Evolutionary conservation across 495 filamentous ascomycete species (phyloP).

Genomic region (Schizothecium vesticola): DNA sequence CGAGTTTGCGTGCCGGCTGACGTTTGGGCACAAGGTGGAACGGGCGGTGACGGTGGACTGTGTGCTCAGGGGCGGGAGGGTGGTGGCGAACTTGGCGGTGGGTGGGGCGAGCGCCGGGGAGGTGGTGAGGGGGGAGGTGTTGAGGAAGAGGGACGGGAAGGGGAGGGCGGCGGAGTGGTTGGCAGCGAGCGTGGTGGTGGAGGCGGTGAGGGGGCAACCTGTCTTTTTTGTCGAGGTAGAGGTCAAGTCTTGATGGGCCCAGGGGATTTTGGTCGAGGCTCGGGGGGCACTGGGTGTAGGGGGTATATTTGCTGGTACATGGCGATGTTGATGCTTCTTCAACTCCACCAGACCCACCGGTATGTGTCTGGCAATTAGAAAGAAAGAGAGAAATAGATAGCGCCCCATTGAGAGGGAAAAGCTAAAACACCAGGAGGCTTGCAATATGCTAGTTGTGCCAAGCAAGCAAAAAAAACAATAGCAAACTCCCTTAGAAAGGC

Average conservation of each 20-base stretch:
- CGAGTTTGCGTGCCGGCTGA: neutral
- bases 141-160: neutral
- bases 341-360: neutral
- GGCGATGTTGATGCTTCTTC: neutral
- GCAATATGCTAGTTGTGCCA: too few relatives aligned
- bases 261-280: neutral
- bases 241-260: too few relatives aligned
- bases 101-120: too few relatives aligned
- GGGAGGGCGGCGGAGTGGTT: neutral
- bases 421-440: too few relatives aligned
- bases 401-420: too few relatives aligned
- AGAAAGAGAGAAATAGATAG: neutral
- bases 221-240: neutral
- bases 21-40: neutral
- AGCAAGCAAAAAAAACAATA: neutral
- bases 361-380: neutral
- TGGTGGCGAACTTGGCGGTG: neutral
- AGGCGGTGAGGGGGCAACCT: neutral
- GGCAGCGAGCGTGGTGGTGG: neutral
- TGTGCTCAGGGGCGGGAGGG: neutral
- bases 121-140: neutral
- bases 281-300: too few relatives aligned
- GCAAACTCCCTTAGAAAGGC: neutral
- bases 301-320: too few relatives aligned
- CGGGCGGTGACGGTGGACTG: neutral